Percentiles rank a stretch among this genome's conserved stretches.
Evolutionary conservation across 805 yeast species (phyloP).

Genomic region (Zygoascus bituminiphila): DNA sequence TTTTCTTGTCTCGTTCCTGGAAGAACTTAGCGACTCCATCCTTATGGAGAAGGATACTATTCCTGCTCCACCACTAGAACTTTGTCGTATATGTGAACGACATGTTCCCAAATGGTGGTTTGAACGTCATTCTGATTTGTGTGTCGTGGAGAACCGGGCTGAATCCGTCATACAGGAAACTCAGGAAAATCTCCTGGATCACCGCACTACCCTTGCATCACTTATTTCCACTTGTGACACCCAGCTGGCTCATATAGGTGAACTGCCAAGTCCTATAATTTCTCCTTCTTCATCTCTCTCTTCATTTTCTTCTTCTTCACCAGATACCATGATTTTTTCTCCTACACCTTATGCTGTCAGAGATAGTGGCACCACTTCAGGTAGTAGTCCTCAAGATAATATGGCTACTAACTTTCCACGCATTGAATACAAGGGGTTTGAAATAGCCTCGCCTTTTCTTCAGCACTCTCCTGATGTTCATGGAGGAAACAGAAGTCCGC

Average conservation of each 20-base stretch:
- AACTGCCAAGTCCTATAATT: neutral
- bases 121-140: conserved; percentile 81
- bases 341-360: too few relatives aligned
- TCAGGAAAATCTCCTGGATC: conserved; percentile 74
- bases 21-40: conserved; percentile 54
- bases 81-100: conserved; percentile 89
- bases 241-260: neutral
- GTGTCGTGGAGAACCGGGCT: conserved; percentile 75
- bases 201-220: conserved; percentile 39
- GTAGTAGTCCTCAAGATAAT: too few relatives aligned
- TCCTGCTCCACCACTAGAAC: conserved; percentile 72
- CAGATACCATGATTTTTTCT: neutral
- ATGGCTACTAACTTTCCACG: neutral
- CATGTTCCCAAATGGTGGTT: conserved; percentile 95
- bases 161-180: conserved; percentile 65
- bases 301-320: conserved; percentile 1
- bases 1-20: conserved; percentile 66
- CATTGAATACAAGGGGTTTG: neutral
- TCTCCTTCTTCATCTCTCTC: conserved; percentile 3
- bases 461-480: neutral
- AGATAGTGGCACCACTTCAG: neutral
- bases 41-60: conserved; percentile 46
- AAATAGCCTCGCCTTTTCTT: too few relatives aligned
- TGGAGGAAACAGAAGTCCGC: conserved; percentile 6
- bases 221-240: conserved; percentile 21